Evolutionary conservation across 106 monocot species (phyloP).

Genomic region (Platanthera zijinensis): DNA sequence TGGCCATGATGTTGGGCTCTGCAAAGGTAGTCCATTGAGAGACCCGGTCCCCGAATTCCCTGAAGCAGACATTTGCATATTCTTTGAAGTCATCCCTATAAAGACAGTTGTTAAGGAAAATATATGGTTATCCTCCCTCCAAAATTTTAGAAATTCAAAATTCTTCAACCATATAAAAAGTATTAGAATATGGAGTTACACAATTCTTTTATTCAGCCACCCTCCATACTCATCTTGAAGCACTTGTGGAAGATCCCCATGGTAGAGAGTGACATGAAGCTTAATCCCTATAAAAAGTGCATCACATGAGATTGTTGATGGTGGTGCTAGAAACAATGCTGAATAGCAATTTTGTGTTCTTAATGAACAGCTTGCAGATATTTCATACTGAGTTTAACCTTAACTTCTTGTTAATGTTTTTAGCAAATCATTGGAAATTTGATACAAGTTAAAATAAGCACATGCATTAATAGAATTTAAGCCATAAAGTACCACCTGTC

Average conservation of each 20-base stretch:
- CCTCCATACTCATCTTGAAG: constrained; percentile 64
- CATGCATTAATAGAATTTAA: no score
- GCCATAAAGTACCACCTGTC: no score
- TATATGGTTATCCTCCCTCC: constrained; percentile 12
- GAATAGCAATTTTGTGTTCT: no score
- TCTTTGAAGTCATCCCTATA: constrained; percentile 46
- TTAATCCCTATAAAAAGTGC: constrained; percentile 31
- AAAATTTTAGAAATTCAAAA: constrained; percentile 19
- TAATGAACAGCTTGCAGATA: no score
- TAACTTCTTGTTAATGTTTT: no score
- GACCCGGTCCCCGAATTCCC: constrained; percentile 40
- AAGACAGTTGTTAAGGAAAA: no score
- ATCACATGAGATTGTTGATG: not conserved
- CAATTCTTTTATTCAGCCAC: constrained; percentile 49
- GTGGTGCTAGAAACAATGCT: no score
- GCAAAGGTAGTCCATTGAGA: constrained; percentile 19
- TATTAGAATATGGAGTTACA: constrained; percentile 24
- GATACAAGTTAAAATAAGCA: no score
- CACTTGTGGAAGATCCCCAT: constrained; percentile 59
- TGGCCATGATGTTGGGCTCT: constrained; percentile 15
- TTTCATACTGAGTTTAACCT: no score
- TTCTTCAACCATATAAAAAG: not conserved
- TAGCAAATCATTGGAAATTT: no score
- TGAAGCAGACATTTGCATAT: constrained; percentile 42
- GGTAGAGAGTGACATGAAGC: constrained; percentile 41